Evolutionary conservation across 371 early-diverging fungal species (phyloP), one percentile per base, ranked within the genome.

Genomic region (Apophysomyces trapeziformis): DNA sequence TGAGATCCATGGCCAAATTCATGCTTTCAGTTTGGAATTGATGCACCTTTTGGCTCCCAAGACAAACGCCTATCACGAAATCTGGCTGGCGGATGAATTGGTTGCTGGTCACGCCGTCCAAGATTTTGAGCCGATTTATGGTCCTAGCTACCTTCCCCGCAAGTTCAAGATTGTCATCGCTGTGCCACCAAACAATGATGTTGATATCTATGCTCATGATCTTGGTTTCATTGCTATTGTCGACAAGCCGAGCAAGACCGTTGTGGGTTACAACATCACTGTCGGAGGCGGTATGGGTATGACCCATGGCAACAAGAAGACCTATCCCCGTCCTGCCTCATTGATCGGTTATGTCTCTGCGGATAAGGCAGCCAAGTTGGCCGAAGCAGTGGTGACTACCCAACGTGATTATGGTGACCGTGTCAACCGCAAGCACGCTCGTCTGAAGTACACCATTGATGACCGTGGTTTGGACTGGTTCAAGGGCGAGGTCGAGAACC

Each of bases 271-370:
- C 87, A 96, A 95, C 74, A 92, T 96, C 38, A 90, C 93, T 43
- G 92, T 96, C 58, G 97, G 97, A 74, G 97, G 97, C 74, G 97
- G 97, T 67, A 96, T 96, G 97, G 97, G 97, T 72, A 91, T 91
- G 91, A 96, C 97, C 37, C 97, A 96, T 83, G 93, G 94, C 71
- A 96, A 95, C 92, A 93, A 93, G 75, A 94, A 93, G 87, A 96
- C 97, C 11, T 96, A 93, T 71, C 97, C 97, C 54, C 88, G 93
- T 41, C 85, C 93, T 60, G 95, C 91, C 0, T 84, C 90, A 26
- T 63, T 89, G 36, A 77, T 96, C 21, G 94, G 94, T 60, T 96
- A 90, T 77, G 80, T 88, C 65, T 88, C 92, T 50, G 84, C 89
- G 60, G 93, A 93, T 45, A 79, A 89, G 64, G 95, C 92, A 38